Evolutionary conservation across 345 rosid genomes (phyloP), one percentile per base, ranked within the genome.

Genomic region (Durio zibethinus): DNA sequence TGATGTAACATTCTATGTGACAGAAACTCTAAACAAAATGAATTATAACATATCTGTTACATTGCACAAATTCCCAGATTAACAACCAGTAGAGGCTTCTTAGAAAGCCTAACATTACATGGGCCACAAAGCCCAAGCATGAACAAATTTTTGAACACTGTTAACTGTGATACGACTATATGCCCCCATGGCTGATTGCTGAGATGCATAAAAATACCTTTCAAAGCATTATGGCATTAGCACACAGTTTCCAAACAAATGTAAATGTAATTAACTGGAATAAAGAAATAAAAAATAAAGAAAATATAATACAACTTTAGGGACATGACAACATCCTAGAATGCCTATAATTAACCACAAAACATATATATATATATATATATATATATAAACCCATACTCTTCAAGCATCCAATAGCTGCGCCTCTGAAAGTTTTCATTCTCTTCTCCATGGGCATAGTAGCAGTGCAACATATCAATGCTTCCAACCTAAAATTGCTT

Each of bases 371-470:
- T 21, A 61, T 20, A 33, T 31, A 74, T 27, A 36, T 60, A 48
- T 18, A 63, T 66, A 36, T 2, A 40, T 56, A 76, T 25, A 52
- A 56, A 52, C 31, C 74, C 64, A 70, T 60, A 94, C 97, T 80
- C 85, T 75, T 94, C 93, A 83, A 94, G 98, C 97, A 91, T 88
- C 98, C 98, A 94, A 75, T 94, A 94, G 85, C 98, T 87, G 78
- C 98, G 98, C 76, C 98, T 90, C 85, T 94, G 98, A 79, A 94
- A 94, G 76, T 82, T 88, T 80, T 90, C 97, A 65, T 90, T 91
- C 27, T 90, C 98, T 85, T 94, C 97, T 75, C 98, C 97, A 75
- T 93, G 98, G 29, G 98, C 98, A 85, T 94, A 94, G 86, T 94
- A 94, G 86, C 98, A 94, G 74, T 94, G 98, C 75, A 94, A 80